These are phyloP conservation scores for Calocybe gambosa DNA, from an alignment of 1,284 basidiomycete species.

Conservation along the genomic window DNA sequence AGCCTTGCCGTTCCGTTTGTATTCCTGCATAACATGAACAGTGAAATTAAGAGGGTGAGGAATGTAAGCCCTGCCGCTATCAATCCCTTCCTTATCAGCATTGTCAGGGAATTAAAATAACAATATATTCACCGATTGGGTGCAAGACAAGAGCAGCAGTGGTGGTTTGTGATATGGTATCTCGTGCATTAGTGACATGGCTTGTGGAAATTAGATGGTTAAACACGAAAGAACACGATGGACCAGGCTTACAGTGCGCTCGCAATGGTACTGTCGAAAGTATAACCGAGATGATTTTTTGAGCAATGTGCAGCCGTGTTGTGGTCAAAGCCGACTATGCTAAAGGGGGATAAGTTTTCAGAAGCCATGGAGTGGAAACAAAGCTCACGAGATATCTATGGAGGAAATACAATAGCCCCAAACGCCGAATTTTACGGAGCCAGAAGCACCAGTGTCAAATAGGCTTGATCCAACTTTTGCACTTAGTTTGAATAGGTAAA, in stretches of 20 bases:
- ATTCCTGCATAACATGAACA: conserved; percentile 39
- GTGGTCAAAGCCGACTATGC: conserved; percentile 34
- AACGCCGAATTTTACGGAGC: conserved; percentile 43
- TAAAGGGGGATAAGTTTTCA: conserved; percentile 21
- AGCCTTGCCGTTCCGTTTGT: conserved; percentile 29
- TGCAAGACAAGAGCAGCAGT: conserved; percentile 23
- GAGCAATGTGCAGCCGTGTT: conserved; percentile 38
- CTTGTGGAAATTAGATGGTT: conserved; percentile 23
- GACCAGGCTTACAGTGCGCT: conserved; percentile 30
- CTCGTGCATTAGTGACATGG: conserved; percentile 28
- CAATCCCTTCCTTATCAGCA: conserved; percentile 8
- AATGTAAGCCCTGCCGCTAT: conserved; percentile 48
- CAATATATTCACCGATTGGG: conserved; percentile 40
- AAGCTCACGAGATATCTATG: conserved; percentile 39
- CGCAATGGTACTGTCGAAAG: conserved; percentile 40
- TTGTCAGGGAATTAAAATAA: conserved; percentile 1
- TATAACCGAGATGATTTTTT: conserved; percentile 20
- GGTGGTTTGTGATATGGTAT: conserved; percentile 34
- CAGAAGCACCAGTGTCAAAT: conserved; percentile 30
- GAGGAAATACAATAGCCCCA: conserved; percentile 56
- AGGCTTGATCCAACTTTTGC: conserved; percentile 29
- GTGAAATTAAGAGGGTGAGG: conserved; percentile 41
- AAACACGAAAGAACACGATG: not conserved
- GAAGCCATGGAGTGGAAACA: conserved; percentile 2
- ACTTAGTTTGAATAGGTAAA: conserved; percentile 45